Evolutionary conservation across 352 stramenopile genomes (phyloP).

Genomic region (Globisporangium cystogenes): DNA sequence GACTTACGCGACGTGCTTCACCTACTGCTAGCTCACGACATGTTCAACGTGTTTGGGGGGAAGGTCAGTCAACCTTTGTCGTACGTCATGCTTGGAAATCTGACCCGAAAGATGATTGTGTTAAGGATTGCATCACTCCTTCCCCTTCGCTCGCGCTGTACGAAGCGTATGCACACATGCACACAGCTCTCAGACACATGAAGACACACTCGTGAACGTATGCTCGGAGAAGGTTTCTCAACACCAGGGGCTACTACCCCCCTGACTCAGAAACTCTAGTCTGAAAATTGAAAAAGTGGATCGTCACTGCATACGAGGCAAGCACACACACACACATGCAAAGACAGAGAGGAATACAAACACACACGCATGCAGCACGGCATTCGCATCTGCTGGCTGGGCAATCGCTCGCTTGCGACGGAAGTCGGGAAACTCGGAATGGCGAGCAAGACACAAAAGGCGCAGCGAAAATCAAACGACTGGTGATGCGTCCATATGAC

Average conservation of each 20-base stretch:
- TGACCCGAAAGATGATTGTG: constrained; percentile 89
- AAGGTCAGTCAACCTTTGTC: constrained; percentile 75
- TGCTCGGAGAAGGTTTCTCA: constrained; percentile 73
- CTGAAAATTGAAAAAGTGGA: constrained; percentile 77
- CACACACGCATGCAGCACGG: neutral
- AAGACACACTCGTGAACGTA: constrained; percentile 16
- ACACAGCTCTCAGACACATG: constrained; percentile 1
- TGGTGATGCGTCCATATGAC: neutral
- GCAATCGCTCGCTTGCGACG: neutral
- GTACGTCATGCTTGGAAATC: constrained; percentile 86
- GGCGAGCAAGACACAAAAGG: neutral
- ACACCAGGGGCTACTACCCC: constrained; percentile 85
- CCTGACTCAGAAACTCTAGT: constrained; percentile 90
- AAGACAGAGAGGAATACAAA: neutral
- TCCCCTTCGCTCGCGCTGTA: constrained; percentile 5
- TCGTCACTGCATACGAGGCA: constrained; percentile 67
- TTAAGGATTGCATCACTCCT: constrained; percentile 78
- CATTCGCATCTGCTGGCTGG: no score
- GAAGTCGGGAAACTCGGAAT: neutral
- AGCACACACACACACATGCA: constrained; percentile 4
- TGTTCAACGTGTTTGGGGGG: constrained; percentile 11
- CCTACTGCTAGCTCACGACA: neutral
- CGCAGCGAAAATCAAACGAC: neutral
- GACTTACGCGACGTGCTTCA: no score
- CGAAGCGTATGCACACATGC: no score